Percentiles rank a stretch among this genome's conserved stretches.
phyloP scores from a whole-genome alignment of 1,139 yeast genomes.

The Magnusiomyces ingens region DNA sequence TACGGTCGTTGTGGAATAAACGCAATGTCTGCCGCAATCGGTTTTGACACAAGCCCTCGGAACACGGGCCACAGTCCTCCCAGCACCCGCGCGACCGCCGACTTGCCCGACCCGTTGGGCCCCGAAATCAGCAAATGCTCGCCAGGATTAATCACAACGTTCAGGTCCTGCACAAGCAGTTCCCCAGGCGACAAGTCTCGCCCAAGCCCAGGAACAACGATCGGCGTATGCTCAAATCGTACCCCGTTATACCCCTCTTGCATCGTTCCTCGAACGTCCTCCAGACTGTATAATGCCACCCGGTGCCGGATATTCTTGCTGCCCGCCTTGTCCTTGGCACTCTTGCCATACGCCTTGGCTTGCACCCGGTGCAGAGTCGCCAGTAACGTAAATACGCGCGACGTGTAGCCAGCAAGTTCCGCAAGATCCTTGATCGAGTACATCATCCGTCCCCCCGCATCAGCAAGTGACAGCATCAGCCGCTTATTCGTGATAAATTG shows the following conservation, averaged over 20 bases:
- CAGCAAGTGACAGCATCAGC: slow-evolving; percentile 83
- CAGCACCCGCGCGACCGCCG: slow-evolving; percentile 74
- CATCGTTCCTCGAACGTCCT: slow-evolving; percentile 70
- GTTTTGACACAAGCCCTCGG: slow-evolving; percentile 73
- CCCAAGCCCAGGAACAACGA: slow-evolving; percentile 58
- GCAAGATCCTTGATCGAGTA: slow-evolving; percentile 91
- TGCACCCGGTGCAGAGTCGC: slow-evolving; percentile 78
- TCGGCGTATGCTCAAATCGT: slow-evolving; percentile 74
- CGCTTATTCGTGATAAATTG: slow-evolving; percentile 88
- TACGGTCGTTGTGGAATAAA: slow-evolving; percentile 81
- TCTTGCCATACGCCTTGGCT: slow-evolving; percentile 38
- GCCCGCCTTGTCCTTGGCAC: slow-evolving; percentile 4
- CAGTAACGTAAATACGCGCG: slow-evolving; percentile 70
- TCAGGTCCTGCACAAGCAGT: slow-evolving; percentile 50
- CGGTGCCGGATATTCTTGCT: slow-evolving; percentile 11
- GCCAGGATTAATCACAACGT: slow-evolving; percentile 57
- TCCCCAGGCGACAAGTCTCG: slow-evolving; percentile 34
- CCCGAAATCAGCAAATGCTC: slow-evolving; percentile 78
- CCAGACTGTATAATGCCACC: slow-evolving; percentile 26
- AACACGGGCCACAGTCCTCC: slow-evolving; percentile 93
- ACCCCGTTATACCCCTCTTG: slow-evolving; percentile 75
- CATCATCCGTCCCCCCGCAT: slow-evolving; percentile 95
- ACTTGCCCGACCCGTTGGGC: slow-evolving; percentile 84
- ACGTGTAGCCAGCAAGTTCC: slow-evolving; percentile 85
- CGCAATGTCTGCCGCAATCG: slow-evolving; percentile 62